Base-by-base conservation (phyloP, 768 basidiomycete species). In the Naganishia randhawae region DNA sequence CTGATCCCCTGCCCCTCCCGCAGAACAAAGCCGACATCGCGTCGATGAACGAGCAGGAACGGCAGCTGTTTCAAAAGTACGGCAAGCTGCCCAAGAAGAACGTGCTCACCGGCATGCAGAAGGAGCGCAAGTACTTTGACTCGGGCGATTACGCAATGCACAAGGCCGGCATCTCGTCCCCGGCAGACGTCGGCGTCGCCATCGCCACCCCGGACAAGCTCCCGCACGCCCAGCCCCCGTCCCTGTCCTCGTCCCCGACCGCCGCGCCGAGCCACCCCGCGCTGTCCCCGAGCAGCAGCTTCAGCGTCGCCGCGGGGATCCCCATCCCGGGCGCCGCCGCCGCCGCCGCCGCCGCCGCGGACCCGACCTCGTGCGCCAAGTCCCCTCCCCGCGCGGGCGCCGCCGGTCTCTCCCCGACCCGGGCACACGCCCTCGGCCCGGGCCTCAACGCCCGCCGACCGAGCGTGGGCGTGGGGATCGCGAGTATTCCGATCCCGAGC, bases 41-140 rank as follows among this genome's bases (percentile, higher is more conserved):
- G 27, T 57, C 54, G 32, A 67, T 67, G 66, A 50, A 67, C 54
- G 66, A 67, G 53, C 66, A 96, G 82, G 95, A 98, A 83, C 87
- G 92, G 82, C 89, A 92, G 83, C 86, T 97, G 71, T 93, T 97
- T 82, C 85, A 88, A 73, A 87, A 91, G 80, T 98, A 98, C 81
- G 95, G 95, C 67, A 95, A 93, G 81, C 83, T 95, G 37, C 95
- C 95, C 27, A 91, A 92, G 81, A 98, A 97, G 87, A 93, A 90
- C 80, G 83, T 90, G 63, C 85, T 98, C 72, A 89, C 85, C 77
- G 93, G 92, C 84, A 92, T 96, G 89, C 91, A 93, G 81, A 95
- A 92, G 94, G 95, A 99, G 77, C 90, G 96, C 76, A 98, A 98
- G 82, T 99, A 92, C 83, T 99, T 99, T 80, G 96, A 98, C 82